These are phyloP conservation scores for Podospora bellae-mahoneyi DNA, from an alignment of 495 filamentous ascomycete species.

Conservation along the genomic window DNA sequence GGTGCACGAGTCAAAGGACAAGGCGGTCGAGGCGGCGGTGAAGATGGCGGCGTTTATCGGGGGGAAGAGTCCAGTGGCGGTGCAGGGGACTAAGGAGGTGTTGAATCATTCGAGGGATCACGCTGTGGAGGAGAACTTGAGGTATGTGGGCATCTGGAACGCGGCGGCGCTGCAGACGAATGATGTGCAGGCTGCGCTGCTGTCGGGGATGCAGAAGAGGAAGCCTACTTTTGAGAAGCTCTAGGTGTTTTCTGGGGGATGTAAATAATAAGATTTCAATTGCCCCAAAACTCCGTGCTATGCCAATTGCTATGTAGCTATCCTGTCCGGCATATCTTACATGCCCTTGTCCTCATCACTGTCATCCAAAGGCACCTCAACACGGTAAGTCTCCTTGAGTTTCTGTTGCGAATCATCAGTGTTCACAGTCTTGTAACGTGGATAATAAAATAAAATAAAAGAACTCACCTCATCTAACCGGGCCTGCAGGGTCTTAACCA, in stretches of 20 bases:
- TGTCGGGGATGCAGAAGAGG: slow-evolving; percentile 73
- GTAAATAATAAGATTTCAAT: too few relatives aligned
- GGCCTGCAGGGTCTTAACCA: slow-evolving; percentile 55
- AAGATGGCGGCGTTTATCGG: slow-evolving; percentile 66
- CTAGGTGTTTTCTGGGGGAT: slow-evolving; percentile 35
- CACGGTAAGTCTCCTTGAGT: slow-evolving; percentile 42
- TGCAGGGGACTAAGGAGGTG: slow-evolving; percentile 90
- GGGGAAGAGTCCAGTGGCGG: slow-evolving; percentile 83
- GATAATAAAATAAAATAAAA: too few relatives aligned
- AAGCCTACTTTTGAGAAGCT: slow-evolving; percentile 86
- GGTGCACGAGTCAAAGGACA: slow-evolving; percentile 65
- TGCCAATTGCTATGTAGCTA: neutral
- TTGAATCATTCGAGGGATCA: slow-evolving; percentile 83
- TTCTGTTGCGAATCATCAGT: slow-evolving; percentile 26
- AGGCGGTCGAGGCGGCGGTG: slow-evolving; percentile 59
- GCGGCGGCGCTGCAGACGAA: slow-evolving; percentile 72
- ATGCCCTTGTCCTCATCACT: slow-evolving; percentile 32
- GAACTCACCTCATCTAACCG: slow-evolving; percentile 55
- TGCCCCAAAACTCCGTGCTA: neutral
- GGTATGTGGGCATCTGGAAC: slow-evolving; percentile 88
- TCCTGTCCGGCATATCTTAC: neutral
- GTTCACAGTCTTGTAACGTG: too few relatives aligned
- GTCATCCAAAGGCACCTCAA: slow-evolving; percentile 39
- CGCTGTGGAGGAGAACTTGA: slow-evolving; percentile 70
- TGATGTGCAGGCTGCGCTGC: slow-evolving; percentile 70